These are phyloP conservation scores for Paxillus involutus DNA, from an alignment of 768 basidiomycete species.

Conservation along the genomic window DNA sequence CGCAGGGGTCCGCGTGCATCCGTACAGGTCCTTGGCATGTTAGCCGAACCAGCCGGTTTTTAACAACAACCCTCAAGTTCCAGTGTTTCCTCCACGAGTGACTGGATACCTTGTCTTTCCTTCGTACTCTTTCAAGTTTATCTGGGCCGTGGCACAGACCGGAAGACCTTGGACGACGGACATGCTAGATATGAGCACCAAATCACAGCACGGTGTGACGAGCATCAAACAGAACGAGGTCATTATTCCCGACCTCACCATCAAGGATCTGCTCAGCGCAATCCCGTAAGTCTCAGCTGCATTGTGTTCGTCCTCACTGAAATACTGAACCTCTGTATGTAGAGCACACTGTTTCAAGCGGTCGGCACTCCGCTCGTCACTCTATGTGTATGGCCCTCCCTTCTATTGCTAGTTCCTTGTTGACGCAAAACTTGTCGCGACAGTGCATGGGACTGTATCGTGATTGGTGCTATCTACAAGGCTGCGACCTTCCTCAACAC, in stretches of 20 bases:
- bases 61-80: no score
- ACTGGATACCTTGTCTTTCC: background rate
- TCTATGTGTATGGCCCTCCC: constrained; percentile 63
- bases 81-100: no score
- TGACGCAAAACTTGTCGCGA: constrained; percentile 11
- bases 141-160: constrained; percentile 2
- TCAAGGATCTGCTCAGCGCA: constrained; percentile 82
- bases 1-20: no score
- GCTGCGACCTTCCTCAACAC: constrained; percentile 62
- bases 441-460: constrained; percentile 73
- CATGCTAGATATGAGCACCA: constrained; percentile 19
- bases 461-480: constrained; percentile 71
- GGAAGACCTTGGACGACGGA: constrained; percentile 1
- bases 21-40: no score
- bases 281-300: constrained; percentile 65
- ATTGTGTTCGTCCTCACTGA: background rate
- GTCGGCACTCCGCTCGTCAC: constrained; percentile 74
- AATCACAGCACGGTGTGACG: constrained; percentile 17
- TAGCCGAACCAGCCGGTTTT: no score
- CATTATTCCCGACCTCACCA: constrained; percentile 77
- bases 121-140: background rate
- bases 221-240: constrained; percentile 57
- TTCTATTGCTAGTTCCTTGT: background rate
- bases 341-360: constrained; percentile 90
- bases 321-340: constrained; percentile 1